Base-by-base conservation (phyloP, 768 basidiomycete species). In the Suillus spraguei region DNA sequence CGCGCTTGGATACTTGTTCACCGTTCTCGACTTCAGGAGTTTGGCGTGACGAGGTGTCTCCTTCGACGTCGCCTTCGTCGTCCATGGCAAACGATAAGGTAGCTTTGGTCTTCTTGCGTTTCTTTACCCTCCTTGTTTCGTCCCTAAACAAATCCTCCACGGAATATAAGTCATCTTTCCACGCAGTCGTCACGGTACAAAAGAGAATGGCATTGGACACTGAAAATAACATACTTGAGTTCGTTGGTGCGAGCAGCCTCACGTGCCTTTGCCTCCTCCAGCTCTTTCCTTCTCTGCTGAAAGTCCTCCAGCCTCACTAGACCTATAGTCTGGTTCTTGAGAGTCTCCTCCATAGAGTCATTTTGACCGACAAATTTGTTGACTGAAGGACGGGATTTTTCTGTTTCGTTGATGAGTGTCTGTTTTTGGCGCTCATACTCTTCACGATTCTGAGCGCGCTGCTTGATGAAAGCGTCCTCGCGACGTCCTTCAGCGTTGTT, bases 331-430 rank as follows among this genome's bases (percentile, higher is more conserved):
- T 83, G 89, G 65, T 94, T 83, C 82, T 97, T 97, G 59, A 99
- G 83, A 8, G 87, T 84, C 64, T 98, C 97, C 75, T 98, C 97
- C 83, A 97, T 88, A 5, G 92, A 94, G 73, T 98, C 96, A 77
- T 93, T 87, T 74, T 96, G 93, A 1, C 94, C 94, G 42, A 97
- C 92, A 76, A 99, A 99, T 65, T 95, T 91, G 72, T 90, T 89
- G 4, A 86, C 78, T 0, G 93, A 92, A 5, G 95, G 92, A 36
- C 94, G 90, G 44, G 92, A 89, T 76, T 95, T 96, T 80, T 97
- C 93, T 2, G 95, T 95, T 78, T 97, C 95, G 72, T 83, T 86
- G 69, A 92, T 87, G 74, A 95, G 86, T 53, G 83, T 83, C 72
- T 90, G 87, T 69, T 92, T 92, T 73, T 93, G 90, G 22, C 89